phyloP scores from a whole-genome alignment of 2,329 filamentous ascomycete genomes.

The Penicillium sp. region DNA sequence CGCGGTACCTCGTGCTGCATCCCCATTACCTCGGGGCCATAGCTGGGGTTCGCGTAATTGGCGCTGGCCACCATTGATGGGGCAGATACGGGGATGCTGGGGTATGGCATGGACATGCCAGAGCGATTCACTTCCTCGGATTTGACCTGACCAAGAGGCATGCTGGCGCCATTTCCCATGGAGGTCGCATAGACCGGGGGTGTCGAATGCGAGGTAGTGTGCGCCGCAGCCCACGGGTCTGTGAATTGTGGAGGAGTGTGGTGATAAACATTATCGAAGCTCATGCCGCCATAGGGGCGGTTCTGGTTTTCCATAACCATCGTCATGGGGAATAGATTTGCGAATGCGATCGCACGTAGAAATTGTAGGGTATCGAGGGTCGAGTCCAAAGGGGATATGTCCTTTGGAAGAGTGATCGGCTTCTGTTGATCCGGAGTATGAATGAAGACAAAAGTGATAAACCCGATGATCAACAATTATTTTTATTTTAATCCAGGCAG shows the following conservation, averaged over 20 bases:
- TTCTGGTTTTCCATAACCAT: conserved; percentile 93
- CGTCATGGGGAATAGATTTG: conserved; percentile 65
- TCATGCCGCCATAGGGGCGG: conserved; percentile 73
- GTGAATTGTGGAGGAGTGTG: conserved; percentile 71
- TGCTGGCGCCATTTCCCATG: conserved; percentile 60
- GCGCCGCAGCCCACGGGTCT: conserved; percentile 76
- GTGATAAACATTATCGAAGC: conserved; percentile 75
- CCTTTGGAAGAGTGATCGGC: conserved; percentile 1
- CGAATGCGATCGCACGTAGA: conserved; percentile 17
- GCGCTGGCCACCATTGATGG: conserved; percentile 68
- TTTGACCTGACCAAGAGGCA: conserved; percentile 54
- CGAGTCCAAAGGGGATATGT: not conserved
- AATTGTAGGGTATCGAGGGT: not conserved
- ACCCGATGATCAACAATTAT: conserved; percentile 17
- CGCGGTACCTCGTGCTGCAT: conserved; percentile 75
- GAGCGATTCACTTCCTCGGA: conserved; percentile 57
- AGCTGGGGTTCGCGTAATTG: conserved; percentile 63
- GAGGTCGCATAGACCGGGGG: conserved; percentile 62
- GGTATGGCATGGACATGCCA: conserved; percentile 68
- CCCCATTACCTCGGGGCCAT: conserved; percentile 66
- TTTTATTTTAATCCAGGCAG: conserved; percentile 7
- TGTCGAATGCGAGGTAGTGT: conserved; percentile 56
- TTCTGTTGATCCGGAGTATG: conserved; percentile 1
- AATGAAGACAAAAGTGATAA: conserved; percentile 18
- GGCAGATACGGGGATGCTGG: conserved; percentile 69